Evolutionary conservation across 2,329 filamentous ascomycete species (phyloP).

Genomic region (Pseudogymnoascus pannorum): DNA sequence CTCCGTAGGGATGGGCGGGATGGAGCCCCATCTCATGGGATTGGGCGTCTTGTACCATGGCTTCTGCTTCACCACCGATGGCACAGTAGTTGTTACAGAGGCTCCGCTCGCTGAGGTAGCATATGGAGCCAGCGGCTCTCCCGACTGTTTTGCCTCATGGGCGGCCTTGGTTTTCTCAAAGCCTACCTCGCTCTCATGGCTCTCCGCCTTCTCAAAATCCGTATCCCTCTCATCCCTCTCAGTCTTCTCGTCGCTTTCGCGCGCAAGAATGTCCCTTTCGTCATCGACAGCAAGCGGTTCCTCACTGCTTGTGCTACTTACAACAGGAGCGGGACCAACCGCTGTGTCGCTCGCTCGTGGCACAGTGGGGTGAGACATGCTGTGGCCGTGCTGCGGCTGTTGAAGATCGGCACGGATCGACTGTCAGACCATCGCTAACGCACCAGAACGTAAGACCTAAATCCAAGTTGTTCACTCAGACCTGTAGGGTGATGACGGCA

Average conservation of each 20-base stretch:
- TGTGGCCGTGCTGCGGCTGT: slow-evolving; percentile 4
- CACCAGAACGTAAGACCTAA: background rate
- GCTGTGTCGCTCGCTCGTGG: background rate
- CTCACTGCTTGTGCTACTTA: slow-evolving; percentile 15
- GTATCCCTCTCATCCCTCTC: slow-evolving; percentile 24
- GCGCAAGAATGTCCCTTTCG: slow-evolving; percentile 17
- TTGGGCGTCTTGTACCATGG: slow-evolving; percentile 59
- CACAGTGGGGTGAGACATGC: background rate
- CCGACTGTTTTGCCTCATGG: background rate
- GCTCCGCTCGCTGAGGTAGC: background rate
- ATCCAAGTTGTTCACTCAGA: background rate
- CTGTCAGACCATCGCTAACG: slow-evolving; percentile 1
- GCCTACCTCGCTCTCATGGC: slow-evolving; percentile 16
- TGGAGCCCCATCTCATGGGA: slow-evolving; percentile 51
- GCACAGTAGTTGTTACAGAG: background rate
- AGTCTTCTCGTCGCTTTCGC: slow-evolving; percentile 20
- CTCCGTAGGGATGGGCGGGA: slow-evolving; percentile 49
- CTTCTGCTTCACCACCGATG: slow-evolving; percentile 32
- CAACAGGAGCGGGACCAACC: slow-evolving; percentile 13
- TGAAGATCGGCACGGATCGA: background rate
- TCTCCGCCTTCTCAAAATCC: slow-evolving; percentile 17
- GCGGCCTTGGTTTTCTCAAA: slow-evolving; percentile 9
- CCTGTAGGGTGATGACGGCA: background rate
- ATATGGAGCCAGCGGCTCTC: background rate
- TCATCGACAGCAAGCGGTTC: slow-evolving; percentile 17